Evolutionary conservation across 148 eudicot genomes (phyloP), one percentile per base, ranked within the genome.

Genomic region (Chenopodium quinoa): DNA sequence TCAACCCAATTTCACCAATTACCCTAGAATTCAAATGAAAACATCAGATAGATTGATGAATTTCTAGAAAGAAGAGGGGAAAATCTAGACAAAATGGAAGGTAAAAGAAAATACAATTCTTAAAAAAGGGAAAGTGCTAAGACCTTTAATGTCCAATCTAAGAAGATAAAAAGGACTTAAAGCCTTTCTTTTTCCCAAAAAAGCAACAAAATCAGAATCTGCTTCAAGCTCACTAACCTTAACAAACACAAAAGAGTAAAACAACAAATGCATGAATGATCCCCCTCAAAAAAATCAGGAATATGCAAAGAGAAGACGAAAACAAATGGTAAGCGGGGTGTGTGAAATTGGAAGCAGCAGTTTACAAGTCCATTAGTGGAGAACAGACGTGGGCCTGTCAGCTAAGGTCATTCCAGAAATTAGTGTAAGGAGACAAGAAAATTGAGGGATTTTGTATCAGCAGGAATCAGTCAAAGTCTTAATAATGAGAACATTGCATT

Each of bases 1-100:
- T 90, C 88, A 91, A 83, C 75, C 93, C 99, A 76, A 93, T 83
- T 77, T 89, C 91, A 86, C 94, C 95, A 84, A 92, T 70, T 77
- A 94, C 86, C 95, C 99, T 96, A 85, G 79, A 75, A 48, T 34
- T 34, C 71, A 80, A 66, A 79, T 11, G 56, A 64, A 70, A 69
- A 25, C 9, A 52, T 54, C 54, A 71, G 74, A 65, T 66, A 60
- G 25, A 67, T 65, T 64, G 52, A 67, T 19, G 6, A 50, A 22
- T 19, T 22, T 25, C 37, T 12, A 48, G 22, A 46, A 66, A 23
- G 34, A 32, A 60, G 20, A 68, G 25, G 13, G 9, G n/a, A 23
- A 32, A 58, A 60, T 77, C n/a, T 63, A 34, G 7, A 64, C 25
- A 12, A 31, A 12, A 14, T n/a, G 13, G 17, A 69, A 20, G 9